Percentiles rank a stretch among this genome's conserved stretches.
These are phyloP conservation scores for Aspergillus tubingensis DNA, from an alignment of 2,329 filamentous ascomycete species.

Conservation along the genomic window DNA sequence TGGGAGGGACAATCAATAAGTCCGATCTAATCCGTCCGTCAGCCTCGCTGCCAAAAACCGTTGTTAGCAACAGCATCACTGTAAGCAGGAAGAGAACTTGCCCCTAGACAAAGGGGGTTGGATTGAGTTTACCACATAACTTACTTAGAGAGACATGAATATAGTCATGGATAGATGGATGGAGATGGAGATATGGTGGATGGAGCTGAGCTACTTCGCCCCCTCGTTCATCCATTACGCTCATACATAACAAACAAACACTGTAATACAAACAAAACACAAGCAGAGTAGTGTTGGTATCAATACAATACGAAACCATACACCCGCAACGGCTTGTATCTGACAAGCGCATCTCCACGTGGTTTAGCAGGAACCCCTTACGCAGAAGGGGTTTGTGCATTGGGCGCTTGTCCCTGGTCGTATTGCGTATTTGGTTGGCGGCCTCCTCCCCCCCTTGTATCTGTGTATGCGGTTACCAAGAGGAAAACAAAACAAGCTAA, in stretches of 20 bases:
- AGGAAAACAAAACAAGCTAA: no score
- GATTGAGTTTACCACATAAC: background rate
- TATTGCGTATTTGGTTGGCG: background rate
- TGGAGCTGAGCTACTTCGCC: no score
- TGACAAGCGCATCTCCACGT: constrained; percentile 19
- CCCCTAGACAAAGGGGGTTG: background rate
- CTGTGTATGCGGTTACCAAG: no score
- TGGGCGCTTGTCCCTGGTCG: background rate
- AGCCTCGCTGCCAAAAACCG: constrained; percentile 15
- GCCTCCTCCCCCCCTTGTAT: no score
- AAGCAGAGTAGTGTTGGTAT: no score
- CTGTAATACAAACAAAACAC: no score
- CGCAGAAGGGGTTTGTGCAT: constrained; percentile 19
- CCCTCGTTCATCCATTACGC: no score
- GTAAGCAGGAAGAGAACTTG: no score
- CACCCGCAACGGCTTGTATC: constrained; percentile 19
- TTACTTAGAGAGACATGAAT: no score
- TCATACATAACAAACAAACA: no score
- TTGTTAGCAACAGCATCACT: background rate
- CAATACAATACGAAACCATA: constrained; percentile 3
- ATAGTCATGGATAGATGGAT: no score
- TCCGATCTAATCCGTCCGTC: background rate
- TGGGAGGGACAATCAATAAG: background rate
- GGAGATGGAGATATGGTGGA: no score
- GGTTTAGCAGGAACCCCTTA: constrained; percentile 18